Evolutionary conservation across 129 eudicot genomes (phyloP).

Genomic region (sunflower (Helianthus annuus)): DNA sequence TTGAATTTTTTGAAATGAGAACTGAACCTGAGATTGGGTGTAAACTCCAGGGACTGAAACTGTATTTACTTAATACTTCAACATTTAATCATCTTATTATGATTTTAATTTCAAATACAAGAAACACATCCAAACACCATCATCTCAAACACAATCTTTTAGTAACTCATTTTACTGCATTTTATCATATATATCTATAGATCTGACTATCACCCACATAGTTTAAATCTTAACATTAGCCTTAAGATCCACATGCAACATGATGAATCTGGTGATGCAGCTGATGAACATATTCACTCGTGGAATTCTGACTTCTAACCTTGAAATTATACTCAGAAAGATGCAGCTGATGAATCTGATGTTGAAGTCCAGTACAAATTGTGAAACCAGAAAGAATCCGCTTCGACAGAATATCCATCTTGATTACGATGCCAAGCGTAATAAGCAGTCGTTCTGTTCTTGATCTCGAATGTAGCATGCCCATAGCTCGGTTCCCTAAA

Average conservation of each 20-base stretch:
- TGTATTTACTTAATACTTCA: background rate
- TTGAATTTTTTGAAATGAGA: no score
- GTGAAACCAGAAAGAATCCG: constrained; percentile 72
- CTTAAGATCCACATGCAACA: background rate
- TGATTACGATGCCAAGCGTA: constrained; percentile 88
- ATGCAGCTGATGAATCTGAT: constrained; percentile 26
- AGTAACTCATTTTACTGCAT: background rate
- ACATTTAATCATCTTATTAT: background rate
- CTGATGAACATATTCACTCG: background rate
- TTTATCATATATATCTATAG: background rate
- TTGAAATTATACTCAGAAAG: constrained; percentile 28
- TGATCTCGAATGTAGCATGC: constrained; percentile 74
- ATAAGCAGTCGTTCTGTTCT: constrained; percentile 75
- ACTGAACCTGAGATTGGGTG: no score
- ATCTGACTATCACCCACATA: background rate
- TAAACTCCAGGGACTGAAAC: no score
- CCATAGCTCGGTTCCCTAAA: constrained; percentile 87
- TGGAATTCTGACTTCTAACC: background rate
- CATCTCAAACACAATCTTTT: background rate
- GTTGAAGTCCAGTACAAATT: constrained; percentile 61
- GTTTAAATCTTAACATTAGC: background rate
- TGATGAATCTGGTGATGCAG: background rate
- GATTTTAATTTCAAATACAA: background rate
- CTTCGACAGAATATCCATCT: constrained; percentile 73
- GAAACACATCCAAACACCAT: background rate